Conservation (phyloP, 2,329 filamentous ascomycete genomes). For the Calonectria honghensis region DNA sequence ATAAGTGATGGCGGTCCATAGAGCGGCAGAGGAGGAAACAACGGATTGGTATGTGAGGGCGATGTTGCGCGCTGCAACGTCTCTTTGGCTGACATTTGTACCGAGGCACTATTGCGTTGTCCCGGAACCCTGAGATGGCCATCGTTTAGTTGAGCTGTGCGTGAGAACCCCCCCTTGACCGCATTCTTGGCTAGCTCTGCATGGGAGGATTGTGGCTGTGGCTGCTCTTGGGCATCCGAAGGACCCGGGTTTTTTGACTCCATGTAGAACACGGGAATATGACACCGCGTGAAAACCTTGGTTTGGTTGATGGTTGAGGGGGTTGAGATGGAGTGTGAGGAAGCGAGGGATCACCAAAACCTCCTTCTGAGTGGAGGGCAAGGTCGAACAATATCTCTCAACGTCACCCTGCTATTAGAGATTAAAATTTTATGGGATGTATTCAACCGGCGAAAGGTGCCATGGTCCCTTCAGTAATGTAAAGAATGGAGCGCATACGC, state of each 20-base stretch:
- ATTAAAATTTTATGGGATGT: neutral
- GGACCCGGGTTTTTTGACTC: constrained; percentile 39
- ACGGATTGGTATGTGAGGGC: constrained; percentile 82
- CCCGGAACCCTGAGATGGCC: constrained; percentile 54
- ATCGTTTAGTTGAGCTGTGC: constrained; percentile 58
- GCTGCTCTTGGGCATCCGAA: constrained; percentile 35
- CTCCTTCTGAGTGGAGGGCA: neutral
- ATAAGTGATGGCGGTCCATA: constrained; percentile 84
- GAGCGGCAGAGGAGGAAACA: constrained; percentile 89
- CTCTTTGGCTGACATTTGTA: constrained; percentile 67
- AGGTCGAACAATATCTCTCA: constrained; percentile 3
- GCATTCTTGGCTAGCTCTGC: constrained; percentile 63
- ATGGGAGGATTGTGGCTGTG: constrained; percentile 45
- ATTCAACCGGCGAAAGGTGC: neutral
- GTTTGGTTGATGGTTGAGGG: neutral
- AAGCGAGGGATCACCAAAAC: neutral
- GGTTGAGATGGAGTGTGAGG: neutral
- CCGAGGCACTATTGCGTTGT: constrained; percentile 58
- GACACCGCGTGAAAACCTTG: neutral
- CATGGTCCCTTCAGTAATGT: neutral
- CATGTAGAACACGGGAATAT: neutral
- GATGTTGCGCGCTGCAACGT: constrained; percentile 72
- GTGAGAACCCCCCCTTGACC: constrained; percentile 62
- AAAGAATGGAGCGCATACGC: neutral
- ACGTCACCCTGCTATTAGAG: neutral